Percentiles rank a stretch among this genome's conserved stretches.
These are phyloP conservation scores for Erigeron philadelphicus DNA, from an alignment of 140 eudicot species.

Conservation along the genomic window DNA sequence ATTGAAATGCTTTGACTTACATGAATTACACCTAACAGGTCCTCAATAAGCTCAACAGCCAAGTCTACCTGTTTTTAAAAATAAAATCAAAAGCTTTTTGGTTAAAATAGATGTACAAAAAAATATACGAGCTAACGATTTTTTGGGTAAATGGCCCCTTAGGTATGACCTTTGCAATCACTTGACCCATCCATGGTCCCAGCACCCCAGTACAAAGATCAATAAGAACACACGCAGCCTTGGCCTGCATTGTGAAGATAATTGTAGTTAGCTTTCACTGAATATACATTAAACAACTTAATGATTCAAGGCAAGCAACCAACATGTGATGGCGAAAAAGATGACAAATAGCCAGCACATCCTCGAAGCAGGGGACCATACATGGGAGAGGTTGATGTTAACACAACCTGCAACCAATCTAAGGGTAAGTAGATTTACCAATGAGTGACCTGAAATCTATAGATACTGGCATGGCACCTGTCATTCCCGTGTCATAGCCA, in stretches of 20 bases:
- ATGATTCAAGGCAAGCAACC: slow-evolving; percentile 26
- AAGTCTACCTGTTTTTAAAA: slow-evolving; percentile 61
- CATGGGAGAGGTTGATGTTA: slow-evolving; percentile 61
- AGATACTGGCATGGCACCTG: not conserved
- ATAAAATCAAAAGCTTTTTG: slow-evolving; percentile 4
- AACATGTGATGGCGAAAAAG: slow-evolving; percentile 90
- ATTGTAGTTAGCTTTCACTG: slow-evolving; percentile 15
- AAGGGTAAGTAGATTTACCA: not conserved
- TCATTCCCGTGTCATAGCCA: not conserved
- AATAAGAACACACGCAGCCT: slow-evolving; percentile 83
- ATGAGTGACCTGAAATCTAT: not conserved
- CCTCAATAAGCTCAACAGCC: slow-evolving; percentile 85
- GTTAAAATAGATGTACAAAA: slow-evolving; percentile 17
- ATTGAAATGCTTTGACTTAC: slow-evolving; percentile 32
- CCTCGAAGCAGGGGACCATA: slow-evolving; percentile 87
- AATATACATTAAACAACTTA: not conserved
- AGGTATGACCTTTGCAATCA: slow-evolving; percentile 63
- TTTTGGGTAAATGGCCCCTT: not conserved
- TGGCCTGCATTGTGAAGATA: slow-evolving; percentile 50
- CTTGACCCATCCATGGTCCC: slow-evolving; percentile 94
- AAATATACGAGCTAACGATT: slow-evolving; percentile 10
- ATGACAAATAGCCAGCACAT: slow-evolving; percentile 94
- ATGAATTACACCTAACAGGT: slow-evolving; percentile 85
- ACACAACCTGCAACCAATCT: slow-evolving; percentile 67
- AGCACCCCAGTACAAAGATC: slow-evolving; percentile 85